Conservation (phyloP, 768 basidiomycete species). For the Panellus pusillus region DNA sequence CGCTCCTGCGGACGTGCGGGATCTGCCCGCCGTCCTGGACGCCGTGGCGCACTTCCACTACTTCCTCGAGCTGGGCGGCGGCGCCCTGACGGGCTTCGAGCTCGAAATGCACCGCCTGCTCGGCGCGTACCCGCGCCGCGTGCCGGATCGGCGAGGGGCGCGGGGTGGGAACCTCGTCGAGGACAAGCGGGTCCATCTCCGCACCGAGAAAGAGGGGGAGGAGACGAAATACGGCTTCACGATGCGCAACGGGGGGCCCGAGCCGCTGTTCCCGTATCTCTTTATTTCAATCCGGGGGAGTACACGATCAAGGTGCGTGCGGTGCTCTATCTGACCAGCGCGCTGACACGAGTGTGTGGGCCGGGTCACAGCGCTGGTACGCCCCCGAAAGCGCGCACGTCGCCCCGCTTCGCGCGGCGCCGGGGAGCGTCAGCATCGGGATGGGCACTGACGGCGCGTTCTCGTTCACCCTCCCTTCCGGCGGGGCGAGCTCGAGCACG, state of each 20-base stretch:
- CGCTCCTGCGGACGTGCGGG: no score
- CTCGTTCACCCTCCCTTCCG: no score
- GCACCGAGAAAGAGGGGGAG: not conserved
- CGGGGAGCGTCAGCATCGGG: no score
- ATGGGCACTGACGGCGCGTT: no score
- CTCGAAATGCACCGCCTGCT: no score
- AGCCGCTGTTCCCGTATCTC: constrained; percentile 1
- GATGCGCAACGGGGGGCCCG: not conserved
- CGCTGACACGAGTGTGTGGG: no score
- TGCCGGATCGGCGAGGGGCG: not conserved
- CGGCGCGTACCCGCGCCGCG: not conserved
- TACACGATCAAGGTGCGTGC: constrained; percentile 1
- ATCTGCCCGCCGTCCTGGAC: not conserved
- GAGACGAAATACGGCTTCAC: constrained; percentile 1
- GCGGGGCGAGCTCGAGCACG: not conserved
- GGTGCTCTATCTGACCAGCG: not conserved
- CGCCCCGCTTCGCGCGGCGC: no score
- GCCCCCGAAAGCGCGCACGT: no score
- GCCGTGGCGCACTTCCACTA: constrained; percentile 1
- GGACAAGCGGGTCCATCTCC: not conserved
- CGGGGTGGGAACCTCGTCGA: not conserved
- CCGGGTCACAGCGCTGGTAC: no score
- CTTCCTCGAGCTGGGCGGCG: constrained; percentile 7
- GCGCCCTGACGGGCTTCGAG: no score
- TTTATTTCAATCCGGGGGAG: not conserved